Base-by-base conservation (phyloP, 768 basidiomycete species). In the Lactifluus volemus region DNA sequence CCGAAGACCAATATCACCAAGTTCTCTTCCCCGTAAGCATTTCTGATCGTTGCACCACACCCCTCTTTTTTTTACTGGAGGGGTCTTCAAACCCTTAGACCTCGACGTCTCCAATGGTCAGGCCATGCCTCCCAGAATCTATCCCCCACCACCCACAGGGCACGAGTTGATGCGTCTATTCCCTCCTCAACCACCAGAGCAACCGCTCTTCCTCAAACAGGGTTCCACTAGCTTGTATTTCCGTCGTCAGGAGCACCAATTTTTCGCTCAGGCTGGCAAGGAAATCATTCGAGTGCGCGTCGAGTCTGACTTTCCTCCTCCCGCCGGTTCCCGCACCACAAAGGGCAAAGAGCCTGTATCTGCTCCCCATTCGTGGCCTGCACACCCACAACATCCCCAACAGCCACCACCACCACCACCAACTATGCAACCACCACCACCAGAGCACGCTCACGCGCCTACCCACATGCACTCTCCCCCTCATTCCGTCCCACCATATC, bases 121-220 rank as follows among this genome's bases (percentile, higher is more conserved):
- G 58, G 80, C 79, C 65, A 73, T 77, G 60, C 70, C 73, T 3
- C 73, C 79, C 3, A 76, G 84, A 59, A 84, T 83, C 64, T 88
- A 83, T 69, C 88, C 88, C 17, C 81, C 85, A 1, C 89, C 89
- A 1, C 85, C 87, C 5, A 88, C 86, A 0, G 88, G 88, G 2
- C 88, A 91, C 66, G 87, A 91, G 65, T 79, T 91, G 67, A 91
- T 91, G 89, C 86, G 86, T 14, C 81, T 91, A 75, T 91, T 90
- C 69, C 89, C 89, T 0, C 80, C 88, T 5, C 75, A 83, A 4
- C 79, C 86, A 15, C 88, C 88, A 49, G 78, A 47, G 48, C 64
- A 66, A 54, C 81, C 79, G 53, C 74, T 77, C 34, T 81, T 82
- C 65, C 77, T 82, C 73, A 75, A 81, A 58, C 77, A 80, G 2